Evolutionary conservation across 2,329 filamentous ascomycete genomes (phyloP).

Genomic region (Diplodia scrobiculata): DNA sequence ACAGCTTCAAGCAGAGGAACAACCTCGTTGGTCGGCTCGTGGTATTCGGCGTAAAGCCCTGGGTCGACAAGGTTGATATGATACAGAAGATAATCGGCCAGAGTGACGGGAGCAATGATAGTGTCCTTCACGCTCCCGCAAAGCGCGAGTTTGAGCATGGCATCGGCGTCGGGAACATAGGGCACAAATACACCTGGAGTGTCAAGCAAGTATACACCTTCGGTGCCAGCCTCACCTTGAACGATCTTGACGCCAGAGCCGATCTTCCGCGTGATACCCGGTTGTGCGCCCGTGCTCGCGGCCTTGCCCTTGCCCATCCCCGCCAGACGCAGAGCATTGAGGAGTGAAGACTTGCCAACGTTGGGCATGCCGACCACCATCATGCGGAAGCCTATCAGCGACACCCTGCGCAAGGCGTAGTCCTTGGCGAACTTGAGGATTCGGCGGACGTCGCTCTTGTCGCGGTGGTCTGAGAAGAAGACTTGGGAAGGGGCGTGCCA

Average conservation of each 20-base stretch:
- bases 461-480: slow-evolving; percentile 56
- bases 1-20: slow-evolving; percentile 69
- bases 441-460: slow-evolving; percentile 48
- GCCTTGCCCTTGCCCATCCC: slow-evolving; percentile 71
- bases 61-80: slow-evolving; percentile 72
- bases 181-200: slow-evolving; percentile 95
- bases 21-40: slow-evolving; percentile 81
- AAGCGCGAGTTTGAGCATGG: slow-evolving; percentile 93
- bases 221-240: slow-evolving; percentile 48
- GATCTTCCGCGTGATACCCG: slow-evolving; percentile 86
- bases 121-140: slow-evolving; percentile 90
- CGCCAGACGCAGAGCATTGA: slow-evolving; percentile 76
- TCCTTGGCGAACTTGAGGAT: slow-evolving; percentile 57
- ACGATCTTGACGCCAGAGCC: slow-evolving; percentile 80
- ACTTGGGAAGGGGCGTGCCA: slow-evolving; percentile 58
- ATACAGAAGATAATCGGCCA: slow-evolving; percentile 90
- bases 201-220: slow-evolving; percentile 75
- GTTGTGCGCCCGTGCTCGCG: slow-evolving; percentile 79
- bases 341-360: slow-evolving; percentile 90
- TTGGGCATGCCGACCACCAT: slow-evolving; percentile 98
- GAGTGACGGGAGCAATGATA: slow-evolving; percentile 71
- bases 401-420: slow-evolving; percentile 52
- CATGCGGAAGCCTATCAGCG: slow-evolving; percentile 77
- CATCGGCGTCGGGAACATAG: slow-evolving; percentile 78
- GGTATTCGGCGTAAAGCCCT: slow-evolving; percentile 63